A percentile compares a stretch with the other conserved stretches of the same genome.
These are phyloP conservation scores for Rosa rugosa DNA, from an alignment of 306 rosid species.

Conservation along the genomic window DNA sequence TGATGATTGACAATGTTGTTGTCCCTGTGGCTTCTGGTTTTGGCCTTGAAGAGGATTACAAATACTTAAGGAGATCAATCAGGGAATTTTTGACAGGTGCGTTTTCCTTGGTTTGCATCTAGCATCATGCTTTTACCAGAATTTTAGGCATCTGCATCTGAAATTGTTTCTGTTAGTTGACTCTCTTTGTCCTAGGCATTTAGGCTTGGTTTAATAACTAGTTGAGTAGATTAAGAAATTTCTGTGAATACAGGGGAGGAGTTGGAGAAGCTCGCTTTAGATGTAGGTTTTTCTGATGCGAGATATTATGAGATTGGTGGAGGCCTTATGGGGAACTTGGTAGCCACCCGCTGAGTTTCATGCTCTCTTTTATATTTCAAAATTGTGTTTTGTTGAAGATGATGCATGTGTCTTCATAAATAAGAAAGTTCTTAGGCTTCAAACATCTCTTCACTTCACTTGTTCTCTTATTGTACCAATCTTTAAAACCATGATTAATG, in stretches of 20 bases:
- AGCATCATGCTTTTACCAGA: background rate
- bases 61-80: constrained; percentile 75
- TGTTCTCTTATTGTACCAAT: background rate
- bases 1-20: constrained; percentile 81
- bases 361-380: background rate
- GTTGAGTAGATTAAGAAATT: constrained; percentile 13
- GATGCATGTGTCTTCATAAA: background rate
- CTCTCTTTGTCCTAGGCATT: background rate
- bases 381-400: constrained; percentile 1
- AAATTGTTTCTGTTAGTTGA: background rate
- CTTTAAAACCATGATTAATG: background rate
- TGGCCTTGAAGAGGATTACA: constrained; percentile 78
- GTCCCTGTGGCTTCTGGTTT: constrained; percentile 78
- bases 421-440: background rate
- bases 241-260: constrained; percentile 62
- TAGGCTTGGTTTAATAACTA: background rate
- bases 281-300: constrained; percentile 77
- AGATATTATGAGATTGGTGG: constrained; percentile 77
- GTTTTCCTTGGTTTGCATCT: constrained; percentile 9
- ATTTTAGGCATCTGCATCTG: background rate
- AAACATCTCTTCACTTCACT: background rate
- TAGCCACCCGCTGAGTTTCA: constrained; percentile 54
- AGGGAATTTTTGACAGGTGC: constrained; percentile 78
- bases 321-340: constrained; percentile 89
- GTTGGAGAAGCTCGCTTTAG: constrained; percentile 74